Evolutionary conservation across 306 rosid species (phyloP).

Genomic region (Sophora flavescens): DNA sequence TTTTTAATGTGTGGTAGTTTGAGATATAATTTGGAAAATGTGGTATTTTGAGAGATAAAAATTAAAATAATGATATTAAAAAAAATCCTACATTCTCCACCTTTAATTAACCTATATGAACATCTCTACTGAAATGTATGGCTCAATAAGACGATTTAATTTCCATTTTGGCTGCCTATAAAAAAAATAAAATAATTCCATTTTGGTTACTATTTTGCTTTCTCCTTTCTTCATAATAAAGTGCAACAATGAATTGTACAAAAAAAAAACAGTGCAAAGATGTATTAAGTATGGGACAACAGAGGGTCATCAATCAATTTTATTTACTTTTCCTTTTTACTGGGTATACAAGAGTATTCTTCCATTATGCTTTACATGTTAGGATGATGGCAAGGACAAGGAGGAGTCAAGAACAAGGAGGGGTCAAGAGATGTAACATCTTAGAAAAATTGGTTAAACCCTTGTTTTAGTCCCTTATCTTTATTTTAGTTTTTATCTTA

Average conservation of each 20-base stretch:
- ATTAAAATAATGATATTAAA: too few relatives aligned
- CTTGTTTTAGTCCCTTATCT: too few relatives aligned
- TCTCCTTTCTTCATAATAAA: not conserved
- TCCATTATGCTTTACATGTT: slow-evolving; percentile 19
- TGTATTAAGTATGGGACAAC: not conserved
- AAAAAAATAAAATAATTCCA: too few relatives aligned
- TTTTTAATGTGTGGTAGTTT: too few relatives aligned
- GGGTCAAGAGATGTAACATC: not conserved
- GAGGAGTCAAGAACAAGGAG: not conserved
- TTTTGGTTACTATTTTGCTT: not conserved
- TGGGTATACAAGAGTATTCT: not conserved
- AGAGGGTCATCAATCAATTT: not conserved
- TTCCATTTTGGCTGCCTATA: too few relatives aligned
- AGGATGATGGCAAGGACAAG: not conserved
- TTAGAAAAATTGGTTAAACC: not conserved
- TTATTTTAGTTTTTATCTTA: too few relatives aligned
- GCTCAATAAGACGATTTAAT: not conserved
- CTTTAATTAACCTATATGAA: not conserved
- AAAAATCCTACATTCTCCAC: too few relatives aligned
- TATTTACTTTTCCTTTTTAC: not conserved
- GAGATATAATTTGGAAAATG: too few relatives aligned
- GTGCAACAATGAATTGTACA: not conserved
- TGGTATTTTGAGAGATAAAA: too few relatives aligned
- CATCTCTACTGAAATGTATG: too few relatives aligned
- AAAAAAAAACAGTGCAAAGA: slow-evolving; percentile 19